Percentiles rank a stretch among this genome's conserved stretches.
phyloP scores from a whole-genome alignment of 2,329 filamentous ascomycete genomes.

The Purpureocillium lavendulum region DNA sequence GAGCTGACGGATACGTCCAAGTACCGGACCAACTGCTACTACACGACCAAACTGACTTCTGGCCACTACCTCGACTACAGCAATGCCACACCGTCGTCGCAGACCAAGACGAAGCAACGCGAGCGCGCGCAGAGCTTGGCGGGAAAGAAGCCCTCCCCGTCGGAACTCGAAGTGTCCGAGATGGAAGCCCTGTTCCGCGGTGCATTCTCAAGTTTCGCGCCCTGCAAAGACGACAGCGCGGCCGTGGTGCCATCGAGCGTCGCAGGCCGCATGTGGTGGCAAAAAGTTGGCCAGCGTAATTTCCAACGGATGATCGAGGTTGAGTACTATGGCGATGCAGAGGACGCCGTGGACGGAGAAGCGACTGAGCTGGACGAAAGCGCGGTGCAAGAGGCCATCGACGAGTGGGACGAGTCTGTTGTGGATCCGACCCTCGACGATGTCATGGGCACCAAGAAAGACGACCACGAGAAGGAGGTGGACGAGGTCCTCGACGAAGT shows the following conservation, averaged over 20 bases:
- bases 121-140: constrained; percentile 63
- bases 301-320: constrained; percentile 57
- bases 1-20: constrained; percentile 46
- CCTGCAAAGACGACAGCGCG: constrained; percentile 63
- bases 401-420: constrained; percentile 48
- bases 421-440: constrained; percentile 51
- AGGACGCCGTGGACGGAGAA: constrained; percentile 23
- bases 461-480: constrained; percentile 56
- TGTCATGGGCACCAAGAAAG: constrained; percentile 40
- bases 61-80: constrained; percentile 66
- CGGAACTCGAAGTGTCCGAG: constrained; percentile 53
- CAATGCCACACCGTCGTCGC: constrained; percentile 49
- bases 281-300: constrained; percentile 55
- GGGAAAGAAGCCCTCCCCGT: constrained; percentile 47
- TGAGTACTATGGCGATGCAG: constrained; percentile 33
- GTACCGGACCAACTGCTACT: constrained; percentile 52
- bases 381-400: constrained; percentile 43
- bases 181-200: constrained; percentile 69
- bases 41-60: constrained; percentile 54
- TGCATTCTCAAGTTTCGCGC: constrained; percentile 74
- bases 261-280: constrained; percentile 69
- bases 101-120: constrained; percentile 54
- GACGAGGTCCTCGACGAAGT: constrained; percentile 67
- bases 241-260: constrained; percentile 61
- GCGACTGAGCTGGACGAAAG: constrained; percentile 39